A percentile compares a stretch with the other conserved stretches of the same genome.
phyloP scores from a whole-genome alignment of 2,329 filamentous ascomycete species.

The Teratosphaeria pseudoeucalypti region DNA sequence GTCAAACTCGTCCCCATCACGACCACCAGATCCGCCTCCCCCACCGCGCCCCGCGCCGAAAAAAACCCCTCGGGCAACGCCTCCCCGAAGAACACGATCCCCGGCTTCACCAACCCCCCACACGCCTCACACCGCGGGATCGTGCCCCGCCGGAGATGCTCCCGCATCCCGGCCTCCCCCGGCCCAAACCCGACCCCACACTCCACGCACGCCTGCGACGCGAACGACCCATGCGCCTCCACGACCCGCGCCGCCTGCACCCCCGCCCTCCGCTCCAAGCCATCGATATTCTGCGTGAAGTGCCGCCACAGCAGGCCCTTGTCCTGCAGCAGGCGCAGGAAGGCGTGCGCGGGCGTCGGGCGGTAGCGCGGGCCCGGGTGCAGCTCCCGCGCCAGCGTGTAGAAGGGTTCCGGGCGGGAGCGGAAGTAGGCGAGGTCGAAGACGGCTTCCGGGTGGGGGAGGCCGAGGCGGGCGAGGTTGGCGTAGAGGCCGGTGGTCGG shows the following conservation, averaged over 20 bases:
- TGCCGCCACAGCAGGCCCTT: slow-evolving; percentile 73
- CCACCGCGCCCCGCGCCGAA: slow-evolving; percentile 43
- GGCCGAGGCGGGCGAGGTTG: slow-evolving; percentile 74
- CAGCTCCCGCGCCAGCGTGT: slow-evolving; percentile 79
- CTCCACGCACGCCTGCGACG: slow-evolving; percentile 80
- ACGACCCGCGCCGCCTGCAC: slow-evolving; percentile 72
- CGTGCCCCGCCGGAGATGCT: slow-evolving; percentile 53
- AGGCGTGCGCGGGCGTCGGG: slow-evolving; percentile 82
- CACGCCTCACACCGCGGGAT: slow-evolving; percentile 66
- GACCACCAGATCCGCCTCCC: slow-evolving; percentile 64
- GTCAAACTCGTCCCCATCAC: slow-evolving; percentile 80
- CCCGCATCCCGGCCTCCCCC: slow-evolving; percentile 55
- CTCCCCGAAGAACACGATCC: slow-evolving; percentile 92
- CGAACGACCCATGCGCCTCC: slow-evolving; percentile 93
- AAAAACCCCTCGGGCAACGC: slow-evolving; percentile 57
- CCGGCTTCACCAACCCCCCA: slow-evolving; percentile 75
- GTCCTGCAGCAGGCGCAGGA: slow-evolving; percentile 69
- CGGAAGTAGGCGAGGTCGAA: slow-evolving; percentile 90
- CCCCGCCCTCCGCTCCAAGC: slow-evolving; percentile 77
- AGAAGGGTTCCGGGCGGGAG: slow-evolving; percentile 77
- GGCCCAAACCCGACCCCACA: slow-evolving; percentile 64
- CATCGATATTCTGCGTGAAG: slow-evolving; percentile 98
- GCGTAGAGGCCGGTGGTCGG: slow-evolving; percentile 89
- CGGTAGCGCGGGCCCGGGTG: slow-evolving; percentile 74
- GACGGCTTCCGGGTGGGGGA: slow-evolving; percentile 84